A percentile compares a stretch with the other conserved stretches of the same genome.
Conservation (phyloP, 148 eudicot genomes). For the Selenicereus undatus region DNA sequence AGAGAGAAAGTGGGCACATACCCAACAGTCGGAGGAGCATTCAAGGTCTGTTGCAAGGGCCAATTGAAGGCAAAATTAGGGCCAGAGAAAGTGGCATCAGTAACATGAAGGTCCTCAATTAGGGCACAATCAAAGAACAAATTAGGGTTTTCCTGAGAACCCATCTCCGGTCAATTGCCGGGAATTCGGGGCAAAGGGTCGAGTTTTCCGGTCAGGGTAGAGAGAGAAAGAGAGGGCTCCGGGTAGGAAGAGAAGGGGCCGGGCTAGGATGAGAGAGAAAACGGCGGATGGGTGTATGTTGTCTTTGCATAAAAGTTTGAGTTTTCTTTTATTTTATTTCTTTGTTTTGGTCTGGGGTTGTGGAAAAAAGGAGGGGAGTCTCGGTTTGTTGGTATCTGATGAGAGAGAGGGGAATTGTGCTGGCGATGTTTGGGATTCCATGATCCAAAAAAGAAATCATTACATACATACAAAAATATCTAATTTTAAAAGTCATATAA, state of each 20-base stretch:
- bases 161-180: conserved; percentile 44
- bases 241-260: not conserved
- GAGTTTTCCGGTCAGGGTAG: conserved; percentile 22
- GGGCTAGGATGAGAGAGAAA: conserved; percentile 19
- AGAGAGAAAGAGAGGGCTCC: conserved; percentile 20
- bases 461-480: too few relatives aligned
- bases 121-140: conserved; percentile 57
- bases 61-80: conserved; percentile 56
- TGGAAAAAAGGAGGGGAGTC: conserved; percentile 3
- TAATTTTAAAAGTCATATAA: too few relatives aligned
- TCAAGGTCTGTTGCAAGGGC: conserved; percentile 46
- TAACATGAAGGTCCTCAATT: conserved; percentile 48
- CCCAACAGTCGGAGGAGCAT: conserved; percentile 48
- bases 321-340: not conserved
- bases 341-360: not conserved
- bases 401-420: not conserved
- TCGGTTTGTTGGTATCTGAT: not conserved
- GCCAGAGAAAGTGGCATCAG: conserved; percentile 46
- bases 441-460: not conserved
- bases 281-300: not conserved
- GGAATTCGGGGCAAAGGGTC: conserved; percentile 10
- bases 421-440: not conserved
- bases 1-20: conserved; percentile 14
- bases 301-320: too few relatives aligned
- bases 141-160: conserved; percentile 59